Conservation (phyloP, 805 yeast genomes). For the Candida ascalaphidarum region DNA sequence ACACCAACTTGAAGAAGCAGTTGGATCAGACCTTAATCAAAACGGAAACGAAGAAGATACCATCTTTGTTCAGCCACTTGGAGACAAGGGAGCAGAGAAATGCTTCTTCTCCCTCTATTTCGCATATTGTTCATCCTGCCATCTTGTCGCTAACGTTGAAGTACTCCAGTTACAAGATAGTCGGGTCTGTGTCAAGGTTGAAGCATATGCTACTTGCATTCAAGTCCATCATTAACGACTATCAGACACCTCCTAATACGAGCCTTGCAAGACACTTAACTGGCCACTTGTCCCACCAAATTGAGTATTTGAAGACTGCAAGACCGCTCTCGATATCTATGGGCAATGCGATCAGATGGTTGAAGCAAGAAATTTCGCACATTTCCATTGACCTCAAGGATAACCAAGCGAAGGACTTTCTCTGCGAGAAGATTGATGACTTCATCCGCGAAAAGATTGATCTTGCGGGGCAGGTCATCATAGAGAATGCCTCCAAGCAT, state of each 20-base stretch:
- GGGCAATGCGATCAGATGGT: slow-evolving; percentile 98
- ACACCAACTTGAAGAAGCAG: slow-evolving; percentile 45
- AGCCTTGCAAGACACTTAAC: slow-evolving; percentile 84
- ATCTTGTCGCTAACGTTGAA: slow-evolving; percentile 71
- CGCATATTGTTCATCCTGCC: slow-evolving; percentile 79
- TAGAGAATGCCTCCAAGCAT: slow-evolving; percentile 70
- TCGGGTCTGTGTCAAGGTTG: slow-evolving; percentile 86
- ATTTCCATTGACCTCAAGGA: slow-evolving; percentile 69
- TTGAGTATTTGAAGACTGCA: slow-evolving; percentile 83
- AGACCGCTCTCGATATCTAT: slow-evolving; percentile 87
- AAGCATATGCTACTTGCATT: slow-evolving; percentile 79
- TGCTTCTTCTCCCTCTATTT: slow-evolving; percentile 46
- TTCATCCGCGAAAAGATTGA: slow-evolving; percentile 82
- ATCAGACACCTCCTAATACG: slow-evolving; percentile 77
- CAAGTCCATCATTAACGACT: slow-evolving; percentile 69
- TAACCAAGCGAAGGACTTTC: slow-evolving; percentile 53
- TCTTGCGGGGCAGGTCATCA: slow-evolving; percentile 73
- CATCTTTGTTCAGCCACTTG: slow-evolving; percentile 68
- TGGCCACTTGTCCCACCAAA: slow-evolving; percentile 81
- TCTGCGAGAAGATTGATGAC: slow-evolving; percentile 63
- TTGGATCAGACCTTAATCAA: slow-evolving; percentile 42
- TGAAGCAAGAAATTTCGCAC: slow-evolving; percentile 84
- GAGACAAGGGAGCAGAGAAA: slow-evolving; percentile 71
- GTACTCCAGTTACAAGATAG: slow-evolving; percentile 74
- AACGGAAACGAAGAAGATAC: slow-evolving; percentile 37